phyloP scores from a whole-genome alignment of 352 stramenopile genomes.

The Phytophthora lateralis region DNA sequence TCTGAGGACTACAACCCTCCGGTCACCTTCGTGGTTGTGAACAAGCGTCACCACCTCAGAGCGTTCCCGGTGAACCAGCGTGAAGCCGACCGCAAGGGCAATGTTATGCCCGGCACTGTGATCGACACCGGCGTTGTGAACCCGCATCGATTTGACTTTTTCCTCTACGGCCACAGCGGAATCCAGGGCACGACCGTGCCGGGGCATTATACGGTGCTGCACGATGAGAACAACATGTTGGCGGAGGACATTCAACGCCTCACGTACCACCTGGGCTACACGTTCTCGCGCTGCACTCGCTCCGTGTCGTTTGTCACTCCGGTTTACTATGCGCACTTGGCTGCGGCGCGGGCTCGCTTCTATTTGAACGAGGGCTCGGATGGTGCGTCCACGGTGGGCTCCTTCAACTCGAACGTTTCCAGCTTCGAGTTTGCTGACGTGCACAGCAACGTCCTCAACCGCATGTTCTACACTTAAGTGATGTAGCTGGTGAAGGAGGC shows the following conservation, averaged over 20 bases:
- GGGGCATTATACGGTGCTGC: constrained; percentile 83
- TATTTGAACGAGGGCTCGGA: constrained; percentile 73
- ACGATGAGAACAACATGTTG: constrained; percentile 70
- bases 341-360: constrained; percentile 81
- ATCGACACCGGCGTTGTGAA: constrained; percentile 84
- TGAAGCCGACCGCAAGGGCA: constrained; percentile 66
- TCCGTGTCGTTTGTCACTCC: constrained; percentile 85
- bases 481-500: constrained; percentile 36
- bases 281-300: constrained; percentile 81
- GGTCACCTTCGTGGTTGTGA: constrained; percentile 87
- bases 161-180: constrained; percentile 82
- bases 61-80: constrained; percentile 51
- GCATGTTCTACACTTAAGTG: constrained; percentile 52
- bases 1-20: constrained; percentile 63
- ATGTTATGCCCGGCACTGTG: constrained; percentile 71
- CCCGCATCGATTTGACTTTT: constrained; percentile 87
- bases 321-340: constrained; percentile 86
- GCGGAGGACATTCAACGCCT: constrained; percentile 67
- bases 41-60: constrained; percentile 88
- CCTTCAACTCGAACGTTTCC: constrained; percentile 55
- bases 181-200: constrained; percentile 82
- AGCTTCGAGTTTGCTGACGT: constrained; percentile 63
- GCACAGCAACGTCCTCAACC: constrained; percentile 57
- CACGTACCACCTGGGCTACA: constrained; percentile 81
- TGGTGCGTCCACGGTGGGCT: constrained; percentile 54